Evolutionary conservation across 1,284 basidiomycete genomes (phyloP).

Genomic region (Crucibulum parvulum): DNA sequence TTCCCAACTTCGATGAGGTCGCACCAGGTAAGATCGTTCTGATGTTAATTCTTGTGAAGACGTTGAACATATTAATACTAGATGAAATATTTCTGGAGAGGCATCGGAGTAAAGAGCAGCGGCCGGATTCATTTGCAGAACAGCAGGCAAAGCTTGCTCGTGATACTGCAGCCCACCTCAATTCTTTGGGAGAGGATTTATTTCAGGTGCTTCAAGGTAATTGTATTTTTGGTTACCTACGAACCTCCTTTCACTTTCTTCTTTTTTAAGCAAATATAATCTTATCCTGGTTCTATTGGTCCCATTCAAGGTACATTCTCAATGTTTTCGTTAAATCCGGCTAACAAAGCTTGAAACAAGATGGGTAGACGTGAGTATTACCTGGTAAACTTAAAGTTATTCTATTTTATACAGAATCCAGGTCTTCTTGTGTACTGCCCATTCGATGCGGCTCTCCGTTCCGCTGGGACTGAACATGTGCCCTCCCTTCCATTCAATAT

Average conservation of each 20-base stretch:
- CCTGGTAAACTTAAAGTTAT: not conserved
- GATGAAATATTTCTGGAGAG: constrained; percentile 63
- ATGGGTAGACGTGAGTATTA: constrained; percentile 70
- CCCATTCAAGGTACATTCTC: constrained; percentile 62
- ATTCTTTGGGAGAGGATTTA: constrained; percentile 58
- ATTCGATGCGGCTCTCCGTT: constrained; percentile 63
- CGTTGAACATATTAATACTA: constrained; percentile 13
- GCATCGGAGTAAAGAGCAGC: constrained; percentile 50
- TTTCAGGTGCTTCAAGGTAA: constrained; percentile 71
- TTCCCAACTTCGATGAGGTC: constrained; percentile 54
- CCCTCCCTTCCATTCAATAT: constrained; percentile 70
- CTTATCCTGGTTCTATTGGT: constrained; percentile 76
- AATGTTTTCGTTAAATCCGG: not conserved
- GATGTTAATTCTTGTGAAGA: not conserved
- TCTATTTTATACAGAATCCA: constrained; percentile 24
- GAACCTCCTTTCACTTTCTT: not conserved
- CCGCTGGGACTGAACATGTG: constrained; percentile 74
- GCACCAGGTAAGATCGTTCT: constrained; percentile 45
- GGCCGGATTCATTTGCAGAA: constrained; percentile 70
- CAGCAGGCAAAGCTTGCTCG: constrained; percentile 66
- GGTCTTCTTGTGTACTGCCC: constrained; percentile 66
- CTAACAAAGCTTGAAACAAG: constrained; percentile 34
- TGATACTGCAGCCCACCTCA: constrained; percentile 54
- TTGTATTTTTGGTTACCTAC: constrained; percentile 4
- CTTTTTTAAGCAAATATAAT: constrained; percentile 58